Base-by-base conservation (phyloP, 1,139 yeast species). In the Yamadazyma friedrichii region DNA sequence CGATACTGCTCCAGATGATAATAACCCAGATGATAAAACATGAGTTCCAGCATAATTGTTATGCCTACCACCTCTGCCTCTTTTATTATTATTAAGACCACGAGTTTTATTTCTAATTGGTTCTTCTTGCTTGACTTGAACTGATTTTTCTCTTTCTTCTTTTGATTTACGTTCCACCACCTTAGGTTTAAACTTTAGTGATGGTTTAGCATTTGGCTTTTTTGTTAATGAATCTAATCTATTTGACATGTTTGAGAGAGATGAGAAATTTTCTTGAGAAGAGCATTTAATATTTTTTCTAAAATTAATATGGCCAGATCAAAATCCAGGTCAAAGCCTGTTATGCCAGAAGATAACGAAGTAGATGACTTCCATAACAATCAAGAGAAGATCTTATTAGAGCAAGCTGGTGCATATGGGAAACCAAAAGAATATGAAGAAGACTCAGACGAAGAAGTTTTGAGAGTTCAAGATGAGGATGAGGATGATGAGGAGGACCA, bases 101-200 rank as follows among this genome's bases (percentile, higher is more conserved):
- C 59, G 51, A 40, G 65, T 52, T 51, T 58, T 42, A 37, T 45
- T 70, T 41, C 22, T 11, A 65, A 53, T 35, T 66, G 15, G 31
- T 4, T 51, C 51, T 11, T 49, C 55, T 45, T 67, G 73, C 45
- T 79, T 76, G 38, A 76, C 65, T 46, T 72, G 70, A 8, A 51
- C 58, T 1, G 89, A 88, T 0, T 89, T 89, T 31, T 80, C 79
- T 58, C 96, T 70, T 54, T 88, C 96, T 53, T 86, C 93, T 51
- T 87, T 84, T 15, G 88, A 67, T 57, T 88, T 80, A 61, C 97
- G 71, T 1, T 87, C 88, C 32, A 88, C 95, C 1, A 73, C 83
- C 59, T 88, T 88, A 1, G 96, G 96, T 56, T 82, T 78, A 62
- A 88, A 88, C 60, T 84, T 82, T 40, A 78, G 68, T 24, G 73